phyloP scores from a whole-genome alignment of 768 basidiomycete species.

The Lyophyllum decastes region DNA sequence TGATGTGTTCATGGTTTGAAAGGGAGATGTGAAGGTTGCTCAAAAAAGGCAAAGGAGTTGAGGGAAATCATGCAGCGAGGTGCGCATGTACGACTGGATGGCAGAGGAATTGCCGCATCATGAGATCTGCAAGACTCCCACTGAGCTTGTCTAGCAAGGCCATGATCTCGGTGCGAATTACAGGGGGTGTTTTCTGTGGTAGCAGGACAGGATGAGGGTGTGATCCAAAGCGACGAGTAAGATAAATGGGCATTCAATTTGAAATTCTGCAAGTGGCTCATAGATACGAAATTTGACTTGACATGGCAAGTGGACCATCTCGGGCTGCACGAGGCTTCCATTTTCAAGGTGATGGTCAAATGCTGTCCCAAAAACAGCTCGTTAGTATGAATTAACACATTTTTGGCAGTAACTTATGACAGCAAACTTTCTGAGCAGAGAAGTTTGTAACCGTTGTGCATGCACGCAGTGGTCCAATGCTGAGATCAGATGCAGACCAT shows the following conservation, averaged over 20 bases:
- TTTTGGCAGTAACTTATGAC: neutral
- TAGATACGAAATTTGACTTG: neutral
- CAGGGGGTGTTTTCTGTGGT: constrained; percentile 18
- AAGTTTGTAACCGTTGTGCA: neutral
- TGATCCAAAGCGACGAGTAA: constrained; percentile 11
- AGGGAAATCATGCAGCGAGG: neutral
- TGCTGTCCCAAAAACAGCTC: neutral
- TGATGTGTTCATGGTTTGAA: neutral
- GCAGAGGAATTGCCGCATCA: neutral
- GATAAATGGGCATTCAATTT: constrained; percentile 9
- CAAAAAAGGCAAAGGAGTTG: neutral
- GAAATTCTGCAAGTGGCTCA: neutral
- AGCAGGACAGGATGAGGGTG: constrained; percentile 24
- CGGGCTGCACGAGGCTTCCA: neutral
- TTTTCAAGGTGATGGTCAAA: neutral
- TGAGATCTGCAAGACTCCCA: neutral
- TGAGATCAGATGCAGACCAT: neutral
- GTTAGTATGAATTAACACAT: neutral
- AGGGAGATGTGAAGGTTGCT: neutral
- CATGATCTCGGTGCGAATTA: neutral
- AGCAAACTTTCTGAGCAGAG: neutral
- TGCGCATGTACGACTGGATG: neutral
- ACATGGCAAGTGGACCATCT: neutral
- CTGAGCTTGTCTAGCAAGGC: neutral
- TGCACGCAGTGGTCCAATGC: neutral